A percentile compares a stretch with the other conserved stretches of the same genome.
phyloP scores from a whole-genome alignment of 2,329 filamentous ascomycete genomes.

The Scedosporium aurantiacum region DNA sequence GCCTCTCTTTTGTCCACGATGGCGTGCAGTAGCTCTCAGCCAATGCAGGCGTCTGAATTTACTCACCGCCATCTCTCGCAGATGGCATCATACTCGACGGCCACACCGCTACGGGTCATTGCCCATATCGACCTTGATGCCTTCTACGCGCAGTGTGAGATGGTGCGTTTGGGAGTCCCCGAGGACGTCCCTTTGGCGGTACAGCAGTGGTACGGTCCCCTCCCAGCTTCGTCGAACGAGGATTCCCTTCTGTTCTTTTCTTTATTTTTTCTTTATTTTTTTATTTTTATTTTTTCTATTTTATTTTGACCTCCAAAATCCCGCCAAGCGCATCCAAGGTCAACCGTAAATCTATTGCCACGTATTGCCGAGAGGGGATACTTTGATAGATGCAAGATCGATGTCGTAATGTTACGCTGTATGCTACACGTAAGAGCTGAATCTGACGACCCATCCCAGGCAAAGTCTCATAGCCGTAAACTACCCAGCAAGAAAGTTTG shows the following conservation, averaged over 20 bases:
- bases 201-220: conserved; percentile 64
- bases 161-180: conserved; percentile 66
- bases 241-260: not conserved
- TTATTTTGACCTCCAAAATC: too few relatives aligned
- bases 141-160: conserved; percentile 96
- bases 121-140: conserved; percentile 93
- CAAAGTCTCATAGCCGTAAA: conserved; percentile 93
- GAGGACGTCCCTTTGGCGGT: conserved; percentile 78
- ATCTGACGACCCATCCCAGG: conserved; percentile 30
- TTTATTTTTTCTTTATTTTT: not conserved
- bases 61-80: conserved; percentile 75
- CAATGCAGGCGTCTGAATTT: conserved; percentile 52
- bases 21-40: not conserved
- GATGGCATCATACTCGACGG: conserved; percentile 57
- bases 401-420: too few relatives aligned
- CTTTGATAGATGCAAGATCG: too few relatives aligned
- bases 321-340: too few relatives aligned
- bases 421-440: too few relatives aligned
- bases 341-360: too few relatives aligned
- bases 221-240: not conserved
- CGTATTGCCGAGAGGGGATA: too few relatives aligned
- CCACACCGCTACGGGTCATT: conserved; percentile 73
- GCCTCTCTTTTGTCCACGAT: not conserved
- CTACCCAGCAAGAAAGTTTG: conserved; percentile 75
- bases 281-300: not conserved